These are phyloP conservation scores for Telopea speciosissima DNA, from an alignment of 177 flowering plant species.

Conservation along the genomic window DNA sequence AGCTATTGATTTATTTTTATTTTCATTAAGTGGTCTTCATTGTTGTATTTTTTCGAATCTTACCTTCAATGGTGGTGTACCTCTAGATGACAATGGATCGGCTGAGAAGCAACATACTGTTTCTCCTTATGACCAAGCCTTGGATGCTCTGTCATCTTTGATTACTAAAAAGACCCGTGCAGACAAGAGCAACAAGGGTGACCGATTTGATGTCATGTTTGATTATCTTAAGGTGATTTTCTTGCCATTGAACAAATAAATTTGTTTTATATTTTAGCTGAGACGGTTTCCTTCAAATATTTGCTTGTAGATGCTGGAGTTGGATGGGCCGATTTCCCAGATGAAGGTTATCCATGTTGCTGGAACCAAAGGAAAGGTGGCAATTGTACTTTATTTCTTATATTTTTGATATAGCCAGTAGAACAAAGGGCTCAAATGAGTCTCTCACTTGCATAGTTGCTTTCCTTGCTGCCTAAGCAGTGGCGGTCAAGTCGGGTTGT, in stretches of 20 bases:
- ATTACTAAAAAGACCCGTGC: constrained; percentile 74
- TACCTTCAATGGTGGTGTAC: neutral
- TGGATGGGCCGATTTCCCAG: constrained; percentile 66
- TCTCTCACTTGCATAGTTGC: too few species aligned
- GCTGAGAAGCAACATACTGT: constrained; percentile 7
- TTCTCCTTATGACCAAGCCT: constrained; percentile 65
- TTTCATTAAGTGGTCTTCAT: neutral
- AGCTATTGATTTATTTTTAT: too few species aligned
- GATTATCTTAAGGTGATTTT: constrained; percentile 78
- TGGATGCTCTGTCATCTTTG: constrained; percentile 80
- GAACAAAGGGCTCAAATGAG: neutral
- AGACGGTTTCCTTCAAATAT: too few species aligned
- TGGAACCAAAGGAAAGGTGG: constrained; percentile 96
- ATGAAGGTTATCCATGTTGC: constrained; percentile 94
- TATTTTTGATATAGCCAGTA: neutral
- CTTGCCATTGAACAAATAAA: neutral
- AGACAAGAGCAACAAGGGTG: constrained; percentile 59
- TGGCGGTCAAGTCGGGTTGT: too few species aligned
- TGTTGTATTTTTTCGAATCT: neutral
- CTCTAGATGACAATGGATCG: constrained; percentile 22
- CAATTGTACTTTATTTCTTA: neutral
- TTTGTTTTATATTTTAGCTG: too few species aligned
- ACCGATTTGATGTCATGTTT: constrained; percentile 49
- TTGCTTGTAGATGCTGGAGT: constrained; percentile 55
- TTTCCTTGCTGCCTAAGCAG: too few species aligned